These are phyloP conservation scores for Eimeria brunetti DNA, from an alignment of 169 alveolate genomes.

Conservation along the genomic window DNA sequence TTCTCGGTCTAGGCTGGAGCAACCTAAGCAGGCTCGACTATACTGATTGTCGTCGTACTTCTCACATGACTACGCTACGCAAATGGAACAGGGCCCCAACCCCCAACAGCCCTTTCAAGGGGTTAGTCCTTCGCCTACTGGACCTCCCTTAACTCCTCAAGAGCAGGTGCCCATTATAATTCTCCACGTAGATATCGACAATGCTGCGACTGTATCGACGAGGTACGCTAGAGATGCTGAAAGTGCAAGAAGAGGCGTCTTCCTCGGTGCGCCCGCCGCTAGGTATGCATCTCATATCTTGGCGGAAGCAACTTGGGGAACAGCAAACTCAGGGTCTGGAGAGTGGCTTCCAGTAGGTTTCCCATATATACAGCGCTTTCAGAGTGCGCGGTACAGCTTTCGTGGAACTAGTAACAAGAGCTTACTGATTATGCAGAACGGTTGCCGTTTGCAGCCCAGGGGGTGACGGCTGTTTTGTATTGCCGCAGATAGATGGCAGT, in stretches of 20 bases:
- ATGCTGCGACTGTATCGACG: slow-evolving; percentile 15
- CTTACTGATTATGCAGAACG: not conserved
- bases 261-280: slow-evolving; percentile 22
- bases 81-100: not conserved
- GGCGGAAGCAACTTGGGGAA: slow-evolving; percentile 79
- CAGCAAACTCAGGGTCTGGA: slow-evolving; percentile 57
- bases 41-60: not conserved
- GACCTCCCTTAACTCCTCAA: not conserved
- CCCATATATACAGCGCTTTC: not conserved
- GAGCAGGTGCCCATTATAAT: slow-evolving; percentile 37
- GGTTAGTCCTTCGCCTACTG: not conserved
- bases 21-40: not conserved
- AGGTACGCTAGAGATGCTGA: slow-evolving; percentile 43
- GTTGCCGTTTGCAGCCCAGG: not conserved
- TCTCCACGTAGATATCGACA: slow-evolving; percentile 44
- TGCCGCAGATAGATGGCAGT: not conserved
- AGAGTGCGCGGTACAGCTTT: not conserved
- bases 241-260: slow-evolving; percentile 6
- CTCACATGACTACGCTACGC: not conserved
- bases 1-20: not conserved
- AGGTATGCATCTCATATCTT: slow-evolving; percentile 58
- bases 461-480: not conserved
- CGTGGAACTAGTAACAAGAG: not conserved
- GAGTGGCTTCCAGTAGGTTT: slow-evolving; percentile 68
- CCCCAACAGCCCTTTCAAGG: slow-evolving; percentile 12